A percentile compares a stretch with the other conserved stretches of the same genome.
Evolutionary conservation across 805 yeast species (phyloP).

Genomic region (Lipomyces yamanashiensis): DNA sequence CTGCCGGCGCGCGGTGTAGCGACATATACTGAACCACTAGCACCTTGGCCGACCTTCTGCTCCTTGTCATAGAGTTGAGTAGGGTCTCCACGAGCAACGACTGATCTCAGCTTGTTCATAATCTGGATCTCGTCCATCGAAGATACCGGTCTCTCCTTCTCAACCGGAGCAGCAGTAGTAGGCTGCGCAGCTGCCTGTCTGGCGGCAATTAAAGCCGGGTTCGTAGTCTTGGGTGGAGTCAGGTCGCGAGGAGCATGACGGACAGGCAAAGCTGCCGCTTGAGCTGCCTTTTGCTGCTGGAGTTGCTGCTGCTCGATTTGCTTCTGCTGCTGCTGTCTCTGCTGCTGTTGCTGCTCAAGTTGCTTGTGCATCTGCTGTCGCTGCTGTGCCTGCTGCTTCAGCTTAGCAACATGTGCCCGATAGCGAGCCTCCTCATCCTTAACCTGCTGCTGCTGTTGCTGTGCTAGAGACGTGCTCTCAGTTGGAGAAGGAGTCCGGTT

Average conservation of each 20-base stretch:
- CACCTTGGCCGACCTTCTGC: slow-evolving; percentile 83
- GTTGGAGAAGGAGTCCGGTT: slow-evolving; percentile 1
- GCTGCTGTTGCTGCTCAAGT: slow-evolving; percentile 25
- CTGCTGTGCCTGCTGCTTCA: slow-evolving; percentile 35
- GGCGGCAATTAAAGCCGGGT: slow-evolving; percentile 35
- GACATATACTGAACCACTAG: slow-evolving; percentile 87
- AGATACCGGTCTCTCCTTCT: slow-evolving; percentile 45
- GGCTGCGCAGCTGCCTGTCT: slow-evolving; percentile 36
- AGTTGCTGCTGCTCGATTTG: slow-evolving; percentile 37
- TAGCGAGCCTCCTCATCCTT: slow-evolving; percentile 37
- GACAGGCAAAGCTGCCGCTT: slow-evolving; percentile 1
- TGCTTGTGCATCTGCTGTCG: slow-evolving; percentile 32
- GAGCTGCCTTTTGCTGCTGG: slow-evolving; percentile 20
- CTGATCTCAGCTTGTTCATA: slow-evolving; percentile 68
- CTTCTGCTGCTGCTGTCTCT: slow-evolving; percentile 31
- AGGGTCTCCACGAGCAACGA: slow-evolving; percentile 88
- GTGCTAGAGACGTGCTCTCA: background rate
- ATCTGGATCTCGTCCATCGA: slow-evolving; percentile 71
- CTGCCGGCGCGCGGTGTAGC: slow-evolving; percentile 33
- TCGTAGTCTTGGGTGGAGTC: slow-evolving; percentile 18
- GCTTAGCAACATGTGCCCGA: slow-evolving; percentile 34
- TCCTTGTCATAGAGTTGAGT: slow-evolving; percentile 63
- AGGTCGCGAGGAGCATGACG: slow-evolving; percentile 24
- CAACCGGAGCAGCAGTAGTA: slow-evolving; percentile 12
- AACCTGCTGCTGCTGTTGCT: slow-evolving; percentile 21